These are phyloP conservation scores for Arthromyces matolae DNA, from an alignment of 768 basidiomycete species.

Conservation along the genomic window DNA sequence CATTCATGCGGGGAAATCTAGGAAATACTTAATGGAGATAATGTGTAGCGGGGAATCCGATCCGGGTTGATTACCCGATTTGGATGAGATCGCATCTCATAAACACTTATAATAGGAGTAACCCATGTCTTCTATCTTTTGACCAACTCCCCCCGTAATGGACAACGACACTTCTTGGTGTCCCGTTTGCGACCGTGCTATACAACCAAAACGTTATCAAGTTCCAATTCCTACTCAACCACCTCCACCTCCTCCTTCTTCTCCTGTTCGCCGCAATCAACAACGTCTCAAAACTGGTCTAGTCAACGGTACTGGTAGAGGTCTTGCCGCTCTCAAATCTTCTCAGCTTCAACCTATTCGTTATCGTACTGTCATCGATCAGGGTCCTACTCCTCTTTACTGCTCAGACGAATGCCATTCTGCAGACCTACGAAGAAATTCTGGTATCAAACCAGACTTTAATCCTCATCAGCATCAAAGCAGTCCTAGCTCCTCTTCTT, in stretches of 20 bases:
- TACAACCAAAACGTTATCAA: slow-evolving; percentile 70
- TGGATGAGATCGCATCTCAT: slow-evolving; percentile 18
- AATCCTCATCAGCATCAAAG: slow-evolving; percentile 42
- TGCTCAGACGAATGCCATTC: slow-evolving; percentile 77
- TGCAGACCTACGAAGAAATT: too few species aligned
- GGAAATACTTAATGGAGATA: slow-evolving; percentile 2
- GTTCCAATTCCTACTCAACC: slow-evolving; percentile 40
- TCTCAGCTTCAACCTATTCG: slow-evolving; percentile 23
- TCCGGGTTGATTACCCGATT: slow-evolving; percentile 13
- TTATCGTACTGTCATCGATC: slow-evolving; percentile 70
- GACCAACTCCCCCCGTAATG: slow-evolving; percentile 25
- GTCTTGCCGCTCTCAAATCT: slow-evolving; percentile 51
- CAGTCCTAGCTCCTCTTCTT: slow-evolving; percentile 24
- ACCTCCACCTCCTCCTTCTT: slow-evolving; percentile 36
- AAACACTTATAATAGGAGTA: too few species aligned
- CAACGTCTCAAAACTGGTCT: slow-evolving; percentile 43
- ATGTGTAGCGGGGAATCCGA: too few species aligned
- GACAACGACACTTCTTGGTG: slow-evolving; percentile 76
- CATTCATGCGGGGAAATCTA: slow-evolving; percentile 4
- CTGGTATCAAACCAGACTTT: slow-evolving; percentile 46
- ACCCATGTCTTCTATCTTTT: too few species aligned
- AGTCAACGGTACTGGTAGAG: slow-evolving; percentile 64
- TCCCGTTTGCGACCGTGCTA: slow-evolving; percentile 73
- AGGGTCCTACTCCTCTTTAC: slow-evolving; percentile 76
- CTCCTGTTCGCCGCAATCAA: slow-evolving; percentile 24